Percentiles rank a stretch among this genome's conserved stretches.
phyloP scores from a whole-genome alignment of 306 rosid genomes.

The Sicyos baderoa region DNA sequence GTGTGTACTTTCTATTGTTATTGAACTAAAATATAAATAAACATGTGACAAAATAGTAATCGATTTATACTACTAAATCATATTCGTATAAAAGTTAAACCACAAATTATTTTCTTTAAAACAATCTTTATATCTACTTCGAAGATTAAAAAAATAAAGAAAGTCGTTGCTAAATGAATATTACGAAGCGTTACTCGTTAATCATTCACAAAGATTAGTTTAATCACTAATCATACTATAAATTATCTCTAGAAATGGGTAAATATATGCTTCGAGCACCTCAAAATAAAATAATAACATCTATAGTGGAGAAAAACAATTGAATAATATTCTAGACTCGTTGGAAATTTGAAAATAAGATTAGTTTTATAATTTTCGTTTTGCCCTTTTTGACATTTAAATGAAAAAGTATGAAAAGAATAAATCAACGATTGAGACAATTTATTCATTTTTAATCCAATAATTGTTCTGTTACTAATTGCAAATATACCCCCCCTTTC shows the following conservation, averaged over 20 bases:
- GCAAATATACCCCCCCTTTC: background rate
- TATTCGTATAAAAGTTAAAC: background rate
- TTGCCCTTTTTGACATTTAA: constrained; percentile 7
- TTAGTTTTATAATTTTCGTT: background rate
- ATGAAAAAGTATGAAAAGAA: background rate
- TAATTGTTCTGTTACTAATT: too few species aligned
- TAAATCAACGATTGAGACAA: background rate
- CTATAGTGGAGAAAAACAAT: background rate
- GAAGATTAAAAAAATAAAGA: background rate
- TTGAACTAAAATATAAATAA: too few species aligned
- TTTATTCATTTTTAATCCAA: background rate
- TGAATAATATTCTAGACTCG: background rate
- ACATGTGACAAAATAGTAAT: too few species aligned
- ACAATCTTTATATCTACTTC: background rate
- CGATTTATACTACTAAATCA: too few species aligned
- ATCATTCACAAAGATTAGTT: background rate
- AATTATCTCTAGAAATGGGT: background rate
- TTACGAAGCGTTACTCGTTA: background rate
- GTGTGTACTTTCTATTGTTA: too few species aligned
- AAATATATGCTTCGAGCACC: constrained; percentile 11
- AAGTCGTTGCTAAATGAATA: background rate
- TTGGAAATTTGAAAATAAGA: constrained; percentile 1
- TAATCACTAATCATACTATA: background rate
- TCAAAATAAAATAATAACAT: background rate
- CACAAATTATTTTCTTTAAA: background rate